Base-by-base conservation (phyloP, 148 eudicot genomes). In the Vaccinium darrowii region DNA sequence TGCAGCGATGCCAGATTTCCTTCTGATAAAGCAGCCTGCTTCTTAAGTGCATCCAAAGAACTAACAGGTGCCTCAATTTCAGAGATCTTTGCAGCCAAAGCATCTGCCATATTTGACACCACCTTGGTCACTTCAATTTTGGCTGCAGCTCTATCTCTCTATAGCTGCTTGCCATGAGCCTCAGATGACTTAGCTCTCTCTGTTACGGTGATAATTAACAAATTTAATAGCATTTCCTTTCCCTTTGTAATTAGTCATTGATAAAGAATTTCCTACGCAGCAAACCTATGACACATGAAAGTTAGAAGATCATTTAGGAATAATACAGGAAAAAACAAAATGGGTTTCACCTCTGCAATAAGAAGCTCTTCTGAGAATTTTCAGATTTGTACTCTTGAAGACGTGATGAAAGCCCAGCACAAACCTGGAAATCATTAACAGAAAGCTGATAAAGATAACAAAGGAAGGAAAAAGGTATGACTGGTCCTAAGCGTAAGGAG, bases 401-500 rank as follows among this genome's bases (percentile, higher is more conserved):
- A 84, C 96, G 98, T 53, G 98, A 91, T 84, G 96, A 93, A 88
- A 95, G 98, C 81, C 98, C 98, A 88, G 96, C 96, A 92, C 99
- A 95, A 78, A 95, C 98, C 98, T 97, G 90, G 88, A 85, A 62
- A 91, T 81, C 84, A 86, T 82, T 79, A 83, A 80, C 27, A 82
- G 79, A 21, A 77, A 49, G 19, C 77, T 51, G 27, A 27, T 49
- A 12, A 80, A 51, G 18, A 23, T 73, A 33, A 69, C 78, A 73
- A 72, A 18, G 56, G 43, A 33, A 75, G 51, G 21, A 75, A 51
- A 49, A 84, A 63, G 18, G 67, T 30, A 13, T 62, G 11, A 65
- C 11, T 60, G 8, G 77, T 30, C n/a, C 43, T 19, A 67, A 49
- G 76, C 7, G 7, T 19, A 62, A 60, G 63, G 52, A 57, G 69